Evolutionary conservation across 768 basidiomycete genomes (phyloP).

Genomic region (Myochromella boudieri): DNA sequence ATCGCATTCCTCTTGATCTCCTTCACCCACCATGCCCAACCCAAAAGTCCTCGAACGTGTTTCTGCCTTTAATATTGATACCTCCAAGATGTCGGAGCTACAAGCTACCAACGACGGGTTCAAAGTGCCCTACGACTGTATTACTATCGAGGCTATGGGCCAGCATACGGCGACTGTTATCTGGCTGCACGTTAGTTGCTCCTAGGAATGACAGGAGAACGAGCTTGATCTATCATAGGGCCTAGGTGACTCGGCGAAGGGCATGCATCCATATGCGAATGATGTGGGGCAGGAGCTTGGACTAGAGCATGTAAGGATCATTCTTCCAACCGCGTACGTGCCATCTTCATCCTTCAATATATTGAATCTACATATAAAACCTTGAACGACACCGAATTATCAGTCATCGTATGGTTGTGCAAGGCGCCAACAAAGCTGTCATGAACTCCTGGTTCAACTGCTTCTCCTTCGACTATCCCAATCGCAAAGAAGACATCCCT

Average conservation of each 20-base stretch:
- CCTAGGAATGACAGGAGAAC: not conserved
- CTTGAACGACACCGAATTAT: not conserved
- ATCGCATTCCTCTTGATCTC: too few species aligned
- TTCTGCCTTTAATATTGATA: too few species aligned
- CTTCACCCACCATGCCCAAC: too few species aligned
- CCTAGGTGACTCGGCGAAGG: slow-evolving; percentile 22
- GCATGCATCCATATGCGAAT: slow-evolving; percentile 55
- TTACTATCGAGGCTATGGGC: slow-evolving; percentile 11
- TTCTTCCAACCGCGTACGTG: slow-evolving; percentile 60
- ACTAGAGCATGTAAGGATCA: slow-evolving; percentile 65
- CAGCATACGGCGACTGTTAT: slow-evolving; percentile 59
- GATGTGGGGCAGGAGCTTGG: slow-evolving; percentile 36
- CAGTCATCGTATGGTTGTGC: slow-evolving; percentile 43
- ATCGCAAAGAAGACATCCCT: slow-evolving; percentile 56
- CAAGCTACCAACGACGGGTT: not conserved
- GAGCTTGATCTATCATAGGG: not conserved
- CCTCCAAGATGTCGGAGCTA: too few species aligned
- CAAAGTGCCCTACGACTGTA: slow-evolving; percentile 3
- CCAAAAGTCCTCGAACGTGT: too few species aligned
- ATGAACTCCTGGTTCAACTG: slow-evolving; percentile 66
- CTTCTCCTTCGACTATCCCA: slow-evolving; percentile 40
- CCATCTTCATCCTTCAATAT: not conserved
- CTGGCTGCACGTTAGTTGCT: slow-evolving; percentile 62
- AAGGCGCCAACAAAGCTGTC: slow-evolving; percentile 48
- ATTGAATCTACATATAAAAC: too few species aligned